Evolutionary conservation across 208 protist species (phyloP).

Genomic region (Tritrichomonas foetus): DNA sequence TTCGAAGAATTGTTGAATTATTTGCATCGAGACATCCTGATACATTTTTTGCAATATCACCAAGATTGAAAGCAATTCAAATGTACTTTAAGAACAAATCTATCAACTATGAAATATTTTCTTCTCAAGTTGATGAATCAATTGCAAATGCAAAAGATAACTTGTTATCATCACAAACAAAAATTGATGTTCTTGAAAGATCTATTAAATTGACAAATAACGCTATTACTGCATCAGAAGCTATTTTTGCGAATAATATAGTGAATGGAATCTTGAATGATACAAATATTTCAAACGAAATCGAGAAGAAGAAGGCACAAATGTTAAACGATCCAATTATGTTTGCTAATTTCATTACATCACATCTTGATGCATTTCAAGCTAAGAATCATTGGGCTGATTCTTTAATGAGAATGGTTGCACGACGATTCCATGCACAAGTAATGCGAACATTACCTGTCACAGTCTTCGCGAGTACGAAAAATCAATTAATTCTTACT

Average conservation of each 20-base stretch:
- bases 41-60: too few species aligned
- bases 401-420: neutral
- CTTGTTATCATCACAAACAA: too few species aligned
- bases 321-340: neutral
- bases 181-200: neutral
- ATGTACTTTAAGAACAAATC: too few species aligned
- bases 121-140: too few species aligned
- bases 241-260: neutral
- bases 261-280: neutral
- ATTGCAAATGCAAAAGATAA: too few species aligned
- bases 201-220: neutral
- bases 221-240: neutral
- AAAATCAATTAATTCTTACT: neutral
- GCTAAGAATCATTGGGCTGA: neutral
- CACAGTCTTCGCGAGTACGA: neutral
- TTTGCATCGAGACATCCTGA: too few species aligned
- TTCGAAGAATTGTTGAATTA: too few species aligned
- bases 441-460: neutral
- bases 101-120: too few species aligned
- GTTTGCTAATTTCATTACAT: neutral
- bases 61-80: too few species aligned
- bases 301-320: neutral
- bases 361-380: neutral
- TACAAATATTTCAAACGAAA: neutral
- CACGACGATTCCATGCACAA: neutral